Base-by-base conservation (phyloP, 176 grass and related monocot species). In the Zizania latifolia region DNA sequence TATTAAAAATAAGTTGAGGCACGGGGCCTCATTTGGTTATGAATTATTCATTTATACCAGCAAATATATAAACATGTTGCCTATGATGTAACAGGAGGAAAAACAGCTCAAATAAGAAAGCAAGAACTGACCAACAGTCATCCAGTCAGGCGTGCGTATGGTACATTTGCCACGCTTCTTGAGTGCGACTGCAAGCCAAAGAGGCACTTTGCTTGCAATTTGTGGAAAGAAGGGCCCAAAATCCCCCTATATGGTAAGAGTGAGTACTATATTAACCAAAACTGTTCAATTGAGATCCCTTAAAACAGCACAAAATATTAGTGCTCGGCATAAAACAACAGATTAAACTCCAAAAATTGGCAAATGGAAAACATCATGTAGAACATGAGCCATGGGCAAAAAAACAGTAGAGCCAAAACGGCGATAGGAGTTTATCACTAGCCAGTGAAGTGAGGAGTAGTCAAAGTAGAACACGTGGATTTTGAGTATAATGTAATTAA, bases 131-230 rank as follows among this genome's bases (percentile, higher is more conserved):
- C 95, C 95, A 65, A 94, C 64, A 9, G 91, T 81, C 93, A 93
- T 90, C 93, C 88, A 97, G 22, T 93, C 80, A 0, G 93, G 90
- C 32, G 88, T 68, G 9, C 83, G 83, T 33, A 94, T 62, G 26
- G 88, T 85, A 55, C 88, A 94, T 67, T 94, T 94, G 29, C 85
- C 85, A 53, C 88, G 78, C 61, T 80, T 94, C 77, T 94, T 94
- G 48, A 90, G 85, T 8, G 92, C 92, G 23, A 88, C 65, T 1
- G 92, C 92, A 0, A 93, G 82, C 91, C 91, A 93, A 3, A 93
- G 82, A n/a, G 91, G 91, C 10, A 93, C 91, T 78, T 90, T 93
- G 68, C 87, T 76, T 28, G 88, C 58, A 70, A 94, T 94, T 66
- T 94, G 88, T 0, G 92, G 92, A 24, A 88, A 88, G 74, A 94